Evolutionary conservation across 441 rosid species (phyloP).

Genomic region (Biscutella auriculata): DNA sequence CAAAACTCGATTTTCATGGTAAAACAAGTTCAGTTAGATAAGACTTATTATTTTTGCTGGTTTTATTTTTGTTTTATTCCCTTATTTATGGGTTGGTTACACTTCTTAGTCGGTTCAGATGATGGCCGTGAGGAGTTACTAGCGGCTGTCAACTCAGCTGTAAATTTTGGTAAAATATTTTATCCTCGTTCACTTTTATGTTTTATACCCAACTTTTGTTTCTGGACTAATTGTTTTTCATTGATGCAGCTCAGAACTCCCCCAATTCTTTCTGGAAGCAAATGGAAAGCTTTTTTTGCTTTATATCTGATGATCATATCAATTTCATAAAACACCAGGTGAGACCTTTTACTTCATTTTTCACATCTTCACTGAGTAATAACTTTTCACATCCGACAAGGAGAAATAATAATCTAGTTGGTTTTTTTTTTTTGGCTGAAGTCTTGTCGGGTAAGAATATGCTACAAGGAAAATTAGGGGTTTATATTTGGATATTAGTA

Average conservation of each 20-base stretch:
- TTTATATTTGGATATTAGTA: neutral
- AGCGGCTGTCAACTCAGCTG: conserved; percentile 76
- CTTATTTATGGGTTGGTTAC: conserved; percentile 20
- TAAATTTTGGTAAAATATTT: conserved; percentile 38
- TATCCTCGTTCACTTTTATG: conserved; percentile 8
- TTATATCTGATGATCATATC: conserved; percentile 57
- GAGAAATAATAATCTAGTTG: conserved; percentile 3
- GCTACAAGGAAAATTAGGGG: neutral
- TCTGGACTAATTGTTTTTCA: conserved; percentile 20
- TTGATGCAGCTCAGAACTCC: conserved; percentile 44
- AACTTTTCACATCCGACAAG: neutral
- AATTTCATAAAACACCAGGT: conserved; percentile 70
- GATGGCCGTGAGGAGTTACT: conserved; percentile 82
- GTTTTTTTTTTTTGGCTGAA: neutral
- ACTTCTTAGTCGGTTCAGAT: conserved; percentile 58
- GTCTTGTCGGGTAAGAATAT: neutral
- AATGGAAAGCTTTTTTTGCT: conserved; percentile 63
- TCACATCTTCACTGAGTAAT: neutral
- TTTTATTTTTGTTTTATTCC: neutral
- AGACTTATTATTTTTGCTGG: conserved; percentile 1
- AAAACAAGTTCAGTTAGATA: conserved; percentile 22
- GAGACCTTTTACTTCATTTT: conserved; percentile 6
- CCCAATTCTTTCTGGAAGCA: conserved; percentile 69
- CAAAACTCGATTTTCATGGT: conserved; percentile 78
- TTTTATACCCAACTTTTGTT: neutral